These are phyloP conservation scores for Boletus huronensis DNA, from an alignment of 768 basidiomycete genomes.

Conservation along the genomic window DNA sequence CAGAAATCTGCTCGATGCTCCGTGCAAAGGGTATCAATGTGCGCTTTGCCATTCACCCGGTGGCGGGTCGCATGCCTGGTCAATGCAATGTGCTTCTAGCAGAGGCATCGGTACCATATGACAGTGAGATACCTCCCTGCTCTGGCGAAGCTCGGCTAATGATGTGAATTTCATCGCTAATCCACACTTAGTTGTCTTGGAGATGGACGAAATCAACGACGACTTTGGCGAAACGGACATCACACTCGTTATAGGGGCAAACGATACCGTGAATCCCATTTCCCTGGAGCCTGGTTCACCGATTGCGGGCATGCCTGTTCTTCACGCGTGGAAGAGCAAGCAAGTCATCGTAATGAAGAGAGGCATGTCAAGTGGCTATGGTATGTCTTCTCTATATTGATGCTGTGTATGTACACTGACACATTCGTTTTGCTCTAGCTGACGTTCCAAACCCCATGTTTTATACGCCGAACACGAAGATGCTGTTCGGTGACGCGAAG, in stretches of 20 bases:
- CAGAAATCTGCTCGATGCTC: slow-evolving; percentile 72
- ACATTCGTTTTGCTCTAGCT: slow-evolving; percentile 40
- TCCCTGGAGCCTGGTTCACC: slow-evolving; percentile 82
- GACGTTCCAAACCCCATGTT: slow-evolving; percentile 94
- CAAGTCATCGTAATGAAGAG: slow-evolving; percentile 92
- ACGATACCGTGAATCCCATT: slow-evolving; percentile 91
- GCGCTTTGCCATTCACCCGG: slow-evolving; percentile 85
- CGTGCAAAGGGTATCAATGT: slow-evolving; percentile 74
- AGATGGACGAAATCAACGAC: slow-evolving; percentile 95
- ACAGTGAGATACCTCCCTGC: slow-evolving; percentile 49
- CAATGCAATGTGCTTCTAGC: slow-evolving; percentile 91
- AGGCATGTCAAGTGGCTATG: slow-evolving; percentile 85
- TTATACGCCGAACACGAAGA: slow-evolving; percentile 86
- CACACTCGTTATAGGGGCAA: slow-evolving; percentile 88
- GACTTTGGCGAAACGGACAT: slow-evolving; percentile 87
- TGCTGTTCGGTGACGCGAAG: slow-evolving; percentile 91
- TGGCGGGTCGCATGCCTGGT: slow-evolving; percentile 91
- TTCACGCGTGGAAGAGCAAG: slow-evolving; percentile 92
- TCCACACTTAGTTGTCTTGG: slow-evolving; percentile 62
- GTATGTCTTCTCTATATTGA: slow-evolving; percentile 36
- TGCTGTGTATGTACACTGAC: neutral
- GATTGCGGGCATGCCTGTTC: slow-evolving; percentile 90
- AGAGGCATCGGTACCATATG: slow-evolving; percentile 87
- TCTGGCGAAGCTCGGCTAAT: neutral
- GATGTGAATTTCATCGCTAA: neutral